Base-by-base conservation (phyloP, 495 filamentous ascomycete species). In the Physcia stellaris region DNA sequence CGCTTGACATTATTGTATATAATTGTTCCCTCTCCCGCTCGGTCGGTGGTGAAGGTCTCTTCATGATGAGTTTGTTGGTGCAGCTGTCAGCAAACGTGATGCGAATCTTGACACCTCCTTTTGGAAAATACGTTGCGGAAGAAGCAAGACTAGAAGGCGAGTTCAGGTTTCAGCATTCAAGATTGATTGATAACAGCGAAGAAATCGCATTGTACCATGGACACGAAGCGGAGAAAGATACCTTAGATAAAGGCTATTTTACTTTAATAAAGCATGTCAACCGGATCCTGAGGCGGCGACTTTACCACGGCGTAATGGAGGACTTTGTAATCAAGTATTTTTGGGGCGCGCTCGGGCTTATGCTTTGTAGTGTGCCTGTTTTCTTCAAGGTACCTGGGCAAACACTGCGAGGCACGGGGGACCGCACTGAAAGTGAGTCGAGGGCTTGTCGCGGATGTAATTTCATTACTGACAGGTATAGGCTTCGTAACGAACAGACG, bases 281-380 rank as follows among this genome's bases (percentile, higher is more conserved):
- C 54, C 86, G 90, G 50, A 93, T 95, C 48, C 61, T 98, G 28
- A 69, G 86, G 24, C 64, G 84, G 41, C 71, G 90, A 20, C 78
- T 98, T 48, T 96, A 94, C 54, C 86, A 98, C 51, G 86, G 86
- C 10, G 78, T 98, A 45, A 95, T 96, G 90, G 92, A 98, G 54
- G 90, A 98, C 55, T 98, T 94, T 61, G 83, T 96, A 11, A 88
- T 96, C 51, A 98, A 98, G 61, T 98, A 98, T 52, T 90, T 94
- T 64, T 98, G 90, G 90, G 92, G 92, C 37, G 90, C 90, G 4
- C 48, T 98, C 32, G 90, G 90, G 4, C 69, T 96, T 49, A 59
- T 92, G 45, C 77, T 98, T n/a, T 96, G 92, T 64, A 88, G 86
- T 52, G 75, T 94, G 3, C 90, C 90, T 1, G 88, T 96, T 1